These are phyloP conservation scores for Ogataea paradorogensis DNA, from an alignment of 805 yeast genomes.

Conservation along the genomic window DNA sequence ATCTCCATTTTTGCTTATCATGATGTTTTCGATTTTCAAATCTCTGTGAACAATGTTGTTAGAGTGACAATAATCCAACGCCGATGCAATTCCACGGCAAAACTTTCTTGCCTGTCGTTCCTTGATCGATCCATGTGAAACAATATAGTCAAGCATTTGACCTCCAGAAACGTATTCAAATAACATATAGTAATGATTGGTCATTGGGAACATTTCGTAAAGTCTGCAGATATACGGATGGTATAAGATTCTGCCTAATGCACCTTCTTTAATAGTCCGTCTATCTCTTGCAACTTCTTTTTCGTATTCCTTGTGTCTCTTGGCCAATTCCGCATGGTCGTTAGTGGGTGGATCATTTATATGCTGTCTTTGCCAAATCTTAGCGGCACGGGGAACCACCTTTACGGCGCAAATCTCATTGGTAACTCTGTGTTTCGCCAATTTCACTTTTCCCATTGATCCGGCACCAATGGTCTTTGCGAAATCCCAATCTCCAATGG, in stretches of 20 bases:
- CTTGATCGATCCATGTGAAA: constrained; percentile 90
- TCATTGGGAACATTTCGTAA: constrained; percentile 94
- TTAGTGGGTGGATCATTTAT: constrained; percentile 64
- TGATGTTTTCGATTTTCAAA: constrained; percentile 90
- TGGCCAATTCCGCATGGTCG: constrained; percentile 53
- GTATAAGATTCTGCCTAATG: constrained; percentile 81
- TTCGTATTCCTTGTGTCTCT: constrained; percentile 66
- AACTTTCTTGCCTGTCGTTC: constrained; percentile 93
- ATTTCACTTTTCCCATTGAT: constrained; percentile 97
- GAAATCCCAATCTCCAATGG: constrained; percentile 97
- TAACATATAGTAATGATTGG: constrained; percentile 93
- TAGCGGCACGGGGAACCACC: constrained; percentile 87
- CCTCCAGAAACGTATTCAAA: constrained; percentile 98
- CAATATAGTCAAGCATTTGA: constrained; percentile 94
- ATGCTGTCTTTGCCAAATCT: constrained; percentile 69
- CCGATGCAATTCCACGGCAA: constrained; percentile 91
- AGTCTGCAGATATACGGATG: constrained; percentile 91
- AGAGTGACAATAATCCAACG: constrained; percentile 88
- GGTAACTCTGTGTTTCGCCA: constrained; percentile 82
- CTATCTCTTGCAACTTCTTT: constrained; percentile 87
- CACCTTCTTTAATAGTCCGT: constrained; percentile 93
- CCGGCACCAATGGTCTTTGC: constrained; percentile 96
- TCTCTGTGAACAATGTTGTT: constrained; percentile 97
- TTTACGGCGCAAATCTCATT: constrained; percentile 87
- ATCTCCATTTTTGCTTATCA: constrained; percentile 91